phyloP scores from a whole-genome alignment of 495 filamentous ascomycete genomes.

The Annulohypoxylon moriforme region DNA sequence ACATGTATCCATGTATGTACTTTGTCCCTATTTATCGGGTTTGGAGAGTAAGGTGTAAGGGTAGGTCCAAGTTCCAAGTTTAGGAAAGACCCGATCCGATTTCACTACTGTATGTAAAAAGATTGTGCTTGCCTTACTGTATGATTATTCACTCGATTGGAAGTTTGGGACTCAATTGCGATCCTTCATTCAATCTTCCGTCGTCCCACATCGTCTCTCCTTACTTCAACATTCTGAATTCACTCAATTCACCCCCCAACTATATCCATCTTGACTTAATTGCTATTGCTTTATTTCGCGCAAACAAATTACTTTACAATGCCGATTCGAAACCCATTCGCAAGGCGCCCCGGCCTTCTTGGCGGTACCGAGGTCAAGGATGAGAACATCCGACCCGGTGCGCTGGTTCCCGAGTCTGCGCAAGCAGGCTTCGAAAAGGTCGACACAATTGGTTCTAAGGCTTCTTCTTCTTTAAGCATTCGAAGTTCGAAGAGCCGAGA shows the following conservation, averaged over 20 bases:
- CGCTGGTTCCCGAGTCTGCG: slow-evolving; percentile 39
- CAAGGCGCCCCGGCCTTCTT: slow-evolving; percentile 62
- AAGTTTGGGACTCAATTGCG: slow-evolving; percentile 12
- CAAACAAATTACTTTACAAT: slow-evolving; percentile 57
- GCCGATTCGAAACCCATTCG: slow-evolving; percentile 83
- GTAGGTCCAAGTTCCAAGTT: slow-evolving; percentile 8
- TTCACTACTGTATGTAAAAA: too few relatives aligned
- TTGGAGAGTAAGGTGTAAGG: not conserved
- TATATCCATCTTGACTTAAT: slow-evolving; percentile 19
- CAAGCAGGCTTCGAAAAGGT: slow-evolving; percentile 64
- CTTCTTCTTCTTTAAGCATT: slow-evolving; percentile 71
- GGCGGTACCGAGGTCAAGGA: slow-evolving; percentile 56
- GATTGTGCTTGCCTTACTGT: slow-evolving; percentile 18
- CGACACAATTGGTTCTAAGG: slow-evolving; percentile 65
- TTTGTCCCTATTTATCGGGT: too few relatives aligned
- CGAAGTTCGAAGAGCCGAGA: slow-evolving; percentile 66
- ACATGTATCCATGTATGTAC: too few relatives aligned
- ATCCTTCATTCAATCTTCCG: slow-evolving; percentile 3
- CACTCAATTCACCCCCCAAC: slow-evolving; percentile 16
- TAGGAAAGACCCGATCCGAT: slow-evolving; percentile 40
- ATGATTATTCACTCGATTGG: slow-evolving; percentile 1
- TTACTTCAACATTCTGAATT: not conserved
- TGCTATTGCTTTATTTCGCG: slow-evolving; percentile 27
- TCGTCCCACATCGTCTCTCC: slow-evolving; percentile 7
- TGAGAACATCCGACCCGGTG: slow-evolving; percentile 65